Base-by-base conservation (phyloP, 2,329 filamentous ascomycete species). In the Alternaria conjuncta region DNA sequence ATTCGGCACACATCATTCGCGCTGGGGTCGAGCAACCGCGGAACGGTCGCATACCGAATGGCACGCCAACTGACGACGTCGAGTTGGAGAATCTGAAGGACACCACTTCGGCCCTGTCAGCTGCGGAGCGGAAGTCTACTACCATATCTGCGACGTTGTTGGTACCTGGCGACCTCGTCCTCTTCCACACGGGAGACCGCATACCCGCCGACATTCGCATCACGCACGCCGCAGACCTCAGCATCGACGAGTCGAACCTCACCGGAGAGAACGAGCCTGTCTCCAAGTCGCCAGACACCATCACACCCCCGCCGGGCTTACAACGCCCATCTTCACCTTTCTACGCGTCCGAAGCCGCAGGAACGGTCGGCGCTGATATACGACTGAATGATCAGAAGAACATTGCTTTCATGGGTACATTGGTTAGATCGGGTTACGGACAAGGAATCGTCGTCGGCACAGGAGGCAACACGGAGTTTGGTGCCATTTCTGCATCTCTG, bases 361-460 rank as follows among this genome's bases (percentile, higher is more conserved):
- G 86, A 10, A 87, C 83, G 51, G 88, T 86, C 69, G 88, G 85
- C 65, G 88, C 87, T 26, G 90, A 92, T 69, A 87, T 92, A 47
- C 86, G 88, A 53, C 82, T 92, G 55, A 92, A 92, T 65, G 90
- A 92, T 57, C 88, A 90, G 71, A 92, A 91, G 73, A 98, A 99
- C 74, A 94, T 99, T 78, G 96, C 94, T 3, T 98, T 97, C 79
- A 98, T 99, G 94, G 96, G 96, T 26, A 99, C 96, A 3, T 81
- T 99, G 68, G 94, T 99, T 32, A 93, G 95, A 69, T 97, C 95
- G 36, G 96, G 96, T 11, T 91, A 99, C 75, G 96, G 96, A 0
- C 94, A 97, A 79, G 96, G 96, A 46, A 90, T 99, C 69, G 96
- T 99, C n/a, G 96, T 97, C 78, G 94, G 94, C 9, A 99, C 96